Conservation (phyloP, 306 rosid species). For the Quercus berberidifolia region DNA sequence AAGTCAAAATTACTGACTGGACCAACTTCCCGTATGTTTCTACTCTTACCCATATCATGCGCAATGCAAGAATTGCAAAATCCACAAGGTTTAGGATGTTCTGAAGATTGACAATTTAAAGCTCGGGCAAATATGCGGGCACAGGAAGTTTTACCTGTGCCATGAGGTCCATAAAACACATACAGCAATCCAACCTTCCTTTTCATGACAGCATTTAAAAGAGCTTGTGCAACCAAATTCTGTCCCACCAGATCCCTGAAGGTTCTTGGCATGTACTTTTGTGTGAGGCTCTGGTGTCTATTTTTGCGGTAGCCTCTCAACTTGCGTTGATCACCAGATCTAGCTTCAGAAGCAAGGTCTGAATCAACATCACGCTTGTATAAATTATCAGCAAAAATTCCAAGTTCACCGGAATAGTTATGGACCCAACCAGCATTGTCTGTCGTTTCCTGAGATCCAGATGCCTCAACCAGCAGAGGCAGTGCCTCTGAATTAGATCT, state of each 20-base stretch:
- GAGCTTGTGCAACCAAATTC: constrained; percentile 90
- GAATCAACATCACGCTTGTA: constrained; percentile 77
- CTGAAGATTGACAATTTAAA: constrained; percentile 81
- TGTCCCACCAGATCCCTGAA: constrained; percentile 94
- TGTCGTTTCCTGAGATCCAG: constrained; percentile 81
- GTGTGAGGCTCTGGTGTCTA: constrained; percentile 84
- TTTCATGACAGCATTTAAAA: constrained; percentile 77
- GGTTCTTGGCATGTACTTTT: constrained; percentile 80
- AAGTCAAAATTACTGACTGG: constrained; percentile 87
- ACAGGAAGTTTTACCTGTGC: constrained; percentile 92
- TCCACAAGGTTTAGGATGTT: constrained; percentile 87
- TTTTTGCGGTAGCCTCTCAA: constrained; percentile 48
- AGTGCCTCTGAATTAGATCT: constrained; percentile 76
- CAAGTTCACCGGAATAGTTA: constrained; percentile 88
- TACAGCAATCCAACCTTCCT: constrained; percentile 82
- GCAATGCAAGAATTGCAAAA: constrained; percentile 85
- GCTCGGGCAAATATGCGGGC: constrained; percentile 95
- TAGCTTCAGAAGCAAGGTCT: constrained; percentile 93
- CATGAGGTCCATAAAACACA: constrained; percentile 96
- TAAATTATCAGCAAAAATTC: constrained; percentile 76
- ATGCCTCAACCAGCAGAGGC: constrained; percentile 81
- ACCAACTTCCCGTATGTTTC: constrained; percentile 82
- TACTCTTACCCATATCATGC: constrained; percentile 76
- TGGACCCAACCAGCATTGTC: constrained; percentile 76
- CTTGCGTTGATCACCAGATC: constrained; percentile 63